Evolutionary conservation across 768 basidiomycete species (phyloP).

Genomic region (Leccinum truebloodii): DNA sequence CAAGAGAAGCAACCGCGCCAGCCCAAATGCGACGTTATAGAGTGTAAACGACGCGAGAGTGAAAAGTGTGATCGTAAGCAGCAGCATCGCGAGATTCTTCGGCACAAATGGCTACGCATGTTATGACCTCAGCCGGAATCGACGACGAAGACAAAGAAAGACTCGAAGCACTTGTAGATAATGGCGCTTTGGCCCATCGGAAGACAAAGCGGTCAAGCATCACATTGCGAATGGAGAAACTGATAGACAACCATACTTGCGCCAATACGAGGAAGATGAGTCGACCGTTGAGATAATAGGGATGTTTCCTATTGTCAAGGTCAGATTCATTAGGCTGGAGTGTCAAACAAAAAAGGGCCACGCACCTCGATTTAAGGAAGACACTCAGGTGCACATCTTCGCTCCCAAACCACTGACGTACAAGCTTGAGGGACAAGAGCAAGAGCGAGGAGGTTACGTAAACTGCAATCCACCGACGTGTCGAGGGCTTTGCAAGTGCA

Average conservation of each 20-base stretch:
- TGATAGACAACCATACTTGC: conserved; percentile 48
- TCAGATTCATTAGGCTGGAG: not conserved
- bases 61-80: conserved; percentile 45
- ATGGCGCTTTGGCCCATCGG: conserved; percentile 37
- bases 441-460: conserved; percentile 50
- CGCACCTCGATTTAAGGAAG: conserved; percentile 68
- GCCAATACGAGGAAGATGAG: conserved; percentile 59
- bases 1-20: conserved; percentile 42
- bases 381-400: conserved; percentile 48
- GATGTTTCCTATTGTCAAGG: conserved; percentile 58
- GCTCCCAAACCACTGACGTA: conserved; percentile 27
- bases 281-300: conserved; percentile 70
- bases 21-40: conserved; percentile 47
- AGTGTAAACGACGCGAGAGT: conserved; percentile 38
- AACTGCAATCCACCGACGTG: conserved; percentile 43
- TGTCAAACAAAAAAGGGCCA: conserved; percentile 11
- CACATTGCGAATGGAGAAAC: conserved; percentile 57
- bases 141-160: not conserved
- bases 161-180: conserved; percentile 22
- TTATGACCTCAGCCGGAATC: not conserved
- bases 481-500: conserved; percentile 49
- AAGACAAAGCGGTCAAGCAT: conserved; percentile 62
- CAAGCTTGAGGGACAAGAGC: conserved; percentile 46
- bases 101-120: conserved; percentile 22
- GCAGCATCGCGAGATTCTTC: conserved; percentile 18